Evolutionary conservation across 495 filamentous ascomycete genomes (phyloP), one percentile per base, ranked within the genome.

Genomic region (Xylaria bambusicola): DNA sequence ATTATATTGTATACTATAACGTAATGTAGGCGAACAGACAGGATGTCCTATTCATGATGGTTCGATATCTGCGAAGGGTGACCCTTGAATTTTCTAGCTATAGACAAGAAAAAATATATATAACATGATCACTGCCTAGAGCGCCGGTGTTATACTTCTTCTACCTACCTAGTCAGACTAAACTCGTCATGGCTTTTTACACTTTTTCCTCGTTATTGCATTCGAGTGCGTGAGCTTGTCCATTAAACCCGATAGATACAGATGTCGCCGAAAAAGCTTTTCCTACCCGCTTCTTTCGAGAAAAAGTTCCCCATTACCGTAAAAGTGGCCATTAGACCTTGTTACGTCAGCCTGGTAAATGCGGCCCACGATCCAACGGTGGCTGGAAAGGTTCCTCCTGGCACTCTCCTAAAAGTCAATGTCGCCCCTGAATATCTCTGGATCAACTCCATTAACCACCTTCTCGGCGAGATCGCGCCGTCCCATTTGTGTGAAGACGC

Each of bases 401-500:
- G 31, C 47, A 21, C 21, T 38, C 18, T 41, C 24, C 61, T 71
- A 81, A 63, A 84, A 84, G 33, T 84, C 82, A 69, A 84, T 79
- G 59, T 82, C 79, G 45, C 75, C 74, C 40, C 93, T 82, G 80
- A 98, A 97, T 15, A 83, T 77, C 68, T 96, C 93, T 40, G 96
- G 86, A 77, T 98, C 92, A 79, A 98, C 91, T 29, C 91, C 93
- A 3, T 87, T 82, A 40, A 88, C 85, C 6, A 98, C 94, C 79
- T 84, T 80, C 62, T 97, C 93, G 3, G 88, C 86, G 71, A 98
- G 69, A 77, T 98, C 94, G 46, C 90, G 78, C 52, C 94, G 73
- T 0, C 87, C 88, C 94, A 98, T 98, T 81, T 94, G 92, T 29
- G 84, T 89, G 71, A 98, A 98, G 7, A 98, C 95, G 56, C 95